Base-by-base conservation (phyloP, 352 stramenopile species). In the Phytophthora niederhauseri region DNA sequence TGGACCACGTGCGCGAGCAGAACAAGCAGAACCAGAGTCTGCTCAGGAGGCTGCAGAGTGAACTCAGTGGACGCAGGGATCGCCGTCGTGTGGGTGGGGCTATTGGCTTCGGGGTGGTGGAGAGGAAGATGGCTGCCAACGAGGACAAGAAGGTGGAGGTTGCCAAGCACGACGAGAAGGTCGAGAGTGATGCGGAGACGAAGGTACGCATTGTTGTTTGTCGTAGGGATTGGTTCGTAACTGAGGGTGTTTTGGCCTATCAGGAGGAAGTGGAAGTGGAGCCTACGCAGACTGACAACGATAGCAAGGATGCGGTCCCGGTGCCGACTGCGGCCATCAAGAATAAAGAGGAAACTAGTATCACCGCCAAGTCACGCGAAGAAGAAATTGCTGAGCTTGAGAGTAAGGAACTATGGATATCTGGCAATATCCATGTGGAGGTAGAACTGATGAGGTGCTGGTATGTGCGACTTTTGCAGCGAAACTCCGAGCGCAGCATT, bases 351-450 rank as follows among this genome's bases (percentile, higher is more conserved):
- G 60, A 65, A 34, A 57, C 15, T 8, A 73, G 56, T 28, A 58
- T 48, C 6, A 61, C 43, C 5, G 53, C 38, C 9, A 64, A 52
- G 61, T 73, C 65, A 61, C 67, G 77, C 5, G 54, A 77, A 30
- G 69, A 84, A 15, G 79, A 87, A 56, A 90, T 90, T 62, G 64
- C 72, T 11, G 70, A 85, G 46, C 49, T 89, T 3, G 79, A 86
- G 15, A 5, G 38, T n/a, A 46, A 46, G 38, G 9, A 19, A 19
- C 0, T 31, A 31, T 31, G 3, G 28, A n/a, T 31, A 31, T 31
- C 5, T 31, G 28, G 1, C 28, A 31, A 0, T 28, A 4, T 2
- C 4, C 6, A 11, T 26, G 28, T 34, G 28, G 28, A 34, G 28
- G 2, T 41, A 41, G 11, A 41, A 41, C 34, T 41, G 9, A 41